These are phyloP conservation scores for Yamadazyma atlantica DNA, from an alignment of 1,139 yeast species.

Conservation along the genomic window DNA sequence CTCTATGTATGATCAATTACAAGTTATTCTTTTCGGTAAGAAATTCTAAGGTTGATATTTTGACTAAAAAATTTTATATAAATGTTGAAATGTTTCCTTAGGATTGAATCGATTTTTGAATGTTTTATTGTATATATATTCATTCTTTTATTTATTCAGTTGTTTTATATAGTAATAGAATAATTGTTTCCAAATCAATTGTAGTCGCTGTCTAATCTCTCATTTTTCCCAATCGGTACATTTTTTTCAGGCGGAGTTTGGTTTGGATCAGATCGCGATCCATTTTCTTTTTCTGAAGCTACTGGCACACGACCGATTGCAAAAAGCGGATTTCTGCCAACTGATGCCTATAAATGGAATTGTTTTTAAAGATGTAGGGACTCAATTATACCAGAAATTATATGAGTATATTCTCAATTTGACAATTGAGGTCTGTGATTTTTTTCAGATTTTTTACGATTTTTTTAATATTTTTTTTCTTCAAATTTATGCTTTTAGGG, in stretches of 20 bases:
- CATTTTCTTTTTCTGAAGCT: background rate
- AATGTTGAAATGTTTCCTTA: background rate
- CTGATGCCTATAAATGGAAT: no score
- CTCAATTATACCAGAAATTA: no score
- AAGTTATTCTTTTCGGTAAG: slow-evolving; percentile 51
- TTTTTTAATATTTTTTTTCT: no score
- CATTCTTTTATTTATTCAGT: slow-evolving; percentile 14
- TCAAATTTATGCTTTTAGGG: no score
- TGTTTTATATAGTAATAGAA: slow-evolving; percentile 14
- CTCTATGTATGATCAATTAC: slow-evolving; percentile 55
- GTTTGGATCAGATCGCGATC: background rate
- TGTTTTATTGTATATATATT: slow-evolving; percentile 21
- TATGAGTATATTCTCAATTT: no score
- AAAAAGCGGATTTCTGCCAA: background rate
- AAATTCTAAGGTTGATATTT: slow-evolving; percentile 31
- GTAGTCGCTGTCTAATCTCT: background rate
- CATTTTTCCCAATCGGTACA: background rate
- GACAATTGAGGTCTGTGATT: background rate
- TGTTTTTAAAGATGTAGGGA: no score
- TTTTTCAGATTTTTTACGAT: background rate
- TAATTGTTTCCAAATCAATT: slow-evolving; percentile 5
- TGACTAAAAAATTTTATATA: slow-evolving; percentile 2
- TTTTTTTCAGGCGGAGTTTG: background rate
- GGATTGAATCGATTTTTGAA: slow-evolving; percentile 18
- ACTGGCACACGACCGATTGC: slow-evolving; percentile 1